These are phyloP conservation scores for Beta vulgaris DNA, from an alignment of 148 eudicot genomes.

Conservation along the genomic window DNA sequence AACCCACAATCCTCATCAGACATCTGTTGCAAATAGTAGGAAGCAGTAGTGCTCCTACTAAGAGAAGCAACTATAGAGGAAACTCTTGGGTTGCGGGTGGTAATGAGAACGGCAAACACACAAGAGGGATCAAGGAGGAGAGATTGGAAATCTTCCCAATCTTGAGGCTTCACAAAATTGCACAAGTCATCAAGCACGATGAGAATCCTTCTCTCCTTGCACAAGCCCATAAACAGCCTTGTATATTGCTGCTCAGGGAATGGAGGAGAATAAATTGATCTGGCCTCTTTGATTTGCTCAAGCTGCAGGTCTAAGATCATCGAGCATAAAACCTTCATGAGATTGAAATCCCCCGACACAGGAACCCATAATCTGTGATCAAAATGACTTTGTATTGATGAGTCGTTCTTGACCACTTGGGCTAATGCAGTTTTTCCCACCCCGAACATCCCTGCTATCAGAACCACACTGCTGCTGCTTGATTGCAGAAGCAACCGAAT, in stretches of 20 bases:
- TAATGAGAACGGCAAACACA: conserved; percentile 13
- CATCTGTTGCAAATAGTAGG: conserved; percentile 9
- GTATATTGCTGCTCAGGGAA: neutral
- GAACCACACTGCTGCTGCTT: neutral
- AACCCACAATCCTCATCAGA: conserved; percentile 23
- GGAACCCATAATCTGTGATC: conserved; percentile 22
- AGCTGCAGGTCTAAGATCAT: neutral
- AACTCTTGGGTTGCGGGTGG: conserved; percentile 27
- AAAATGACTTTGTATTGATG: conserved; percentile 7
- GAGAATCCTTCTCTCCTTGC: conserved; percentile 3
- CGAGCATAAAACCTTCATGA: conserved; percentile 2
- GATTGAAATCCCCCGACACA: conserved; percentile 14
- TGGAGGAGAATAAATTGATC: neutral
- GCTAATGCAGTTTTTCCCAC: conserved; percentile 20
- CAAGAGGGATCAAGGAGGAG: neutral
- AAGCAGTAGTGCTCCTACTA: neutral
- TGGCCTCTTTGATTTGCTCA: neutral
- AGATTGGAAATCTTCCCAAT: conserved; percentile 20
- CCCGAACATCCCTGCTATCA: conserved; percentile 26
- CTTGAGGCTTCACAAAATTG: conserved; percentile 4
- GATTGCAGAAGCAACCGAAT: neutral
- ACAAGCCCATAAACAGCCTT: neutral
- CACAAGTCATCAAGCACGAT: conserved; percentile 24
- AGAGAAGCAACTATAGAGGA: neutral
- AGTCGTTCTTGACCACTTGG: conserved; percentile 14